These are phyloP conservation scores for Rhazya stricta DNA, from an alignment of 257 asterid genomes.

Conservation along the genomic window DNA sequence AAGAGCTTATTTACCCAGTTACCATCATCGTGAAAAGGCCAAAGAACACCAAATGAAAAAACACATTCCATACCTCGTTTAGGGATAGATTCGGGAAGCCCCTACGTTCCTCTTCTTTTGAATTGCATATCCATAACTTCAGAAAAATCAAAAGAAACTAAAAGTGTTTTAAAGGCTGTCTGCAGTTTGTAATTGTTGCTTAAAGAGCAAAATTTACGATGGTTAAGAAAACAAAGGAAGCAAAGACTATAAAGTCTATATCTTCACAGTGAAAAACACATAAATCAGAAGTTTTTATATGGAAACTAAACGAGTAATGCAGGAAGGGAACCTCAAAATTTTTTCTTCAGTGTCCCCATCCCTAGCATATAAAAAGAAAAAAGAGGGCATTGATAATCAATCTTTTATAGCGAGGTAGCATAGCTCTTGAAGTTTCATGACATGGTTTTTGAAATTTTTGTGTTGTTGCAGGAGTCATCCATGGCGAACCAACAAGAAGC, in stretches of 20 bases:
- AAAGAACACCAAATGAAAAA: neutral
- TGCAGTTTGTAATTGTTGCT: neutral
- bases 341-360: neutral
- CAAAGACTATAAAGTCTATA: neutral
- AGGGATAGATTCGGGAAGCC: neutral
- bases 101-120: conserved; percentile 13
- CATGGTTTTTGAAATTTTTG: neutral
- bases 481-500: conserved; percentile 71
- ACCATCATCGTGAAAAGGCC: neutral
- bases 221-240: neutral
- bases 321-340: neutral
- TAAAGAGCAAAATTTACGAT: neutral
- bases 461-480: conserved; percentile 62
- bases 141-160: conserved; percentile 2
- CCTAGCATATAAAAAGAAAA: neutral
- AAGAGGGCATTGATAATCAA: neutral
- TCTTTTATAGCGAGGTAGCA: neutral
- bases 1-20: neutral
- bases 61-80: neutral
- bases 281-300: neutral
- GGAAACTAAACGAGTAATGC: neutral
- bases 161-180: conserved; percentile 8
- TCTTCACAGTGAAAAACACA: neutral
- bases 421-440: neutral
- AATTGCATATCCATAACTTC: neutral